Evolutionary conservation across 345 rosid species (phyloP), one percentile per base, ranked within the genome.

Genomic region (Eucalyptus regnans): DNA sequence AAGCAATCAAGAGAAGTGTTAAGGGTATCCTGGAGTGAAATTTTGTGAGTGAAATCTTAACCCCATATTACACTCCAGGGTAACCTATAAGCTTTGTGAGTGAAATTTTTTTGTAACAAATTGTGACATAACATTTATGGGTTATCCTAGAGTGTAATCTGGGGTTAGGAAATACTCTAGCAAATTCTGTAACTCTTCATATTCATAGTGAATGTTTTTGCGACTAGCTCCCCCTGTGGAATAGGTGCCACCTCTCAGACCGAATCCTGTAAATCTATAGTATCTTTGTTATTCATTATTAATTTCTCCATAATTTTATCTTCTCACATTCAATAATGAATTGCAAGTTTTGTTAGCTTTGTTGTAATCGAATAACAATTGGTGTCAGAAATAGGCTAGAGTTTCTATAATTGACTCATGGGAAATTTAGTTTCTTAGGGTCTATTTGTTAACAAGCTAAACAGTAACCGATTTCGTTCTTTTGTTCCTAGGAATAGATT

Each of bases 181-280:
- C 71, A 62, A 62, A 29, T 62, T 29, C 8, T 29, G 3, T 62
- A 62, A 29, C 9, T 13, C 68, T 62, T 22, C 3, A 12, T 12
- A 29, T 13, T 62, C 71, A 62, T 29, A 6, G 29, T 62, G 3
- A 51, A 51, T 51, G 22, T 51, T 51, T 64, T 64, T n/a, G 41
- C 6, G 2, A 17, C 37, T 64, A 4, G 76, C 76, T 64, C 76
- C 31, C 17, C 76, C 2, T 14, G 2, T 64, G 71, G 37, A n/a
- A 16, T 64, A 64, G 76, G 76, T 64, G 16, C 41, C 8, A 15
- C 18, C 71, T 29, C 37, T 64, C 20, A 15, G 4, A 15, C 2
- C 0, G 0, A 64, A 64, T 8, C 20, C 0, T 66, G 18, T 29
- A 66, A 15, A 66, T n/a, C 41, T 66, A 2, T 5, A n/a, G 41